A percentile compares a stretch with the other conserved stretches of the same genome.
Evolutionary conservation across 2,329 filamentous ascomycete species (phyloP).

Genomic region (Hypoxylon sp.): DNA sequence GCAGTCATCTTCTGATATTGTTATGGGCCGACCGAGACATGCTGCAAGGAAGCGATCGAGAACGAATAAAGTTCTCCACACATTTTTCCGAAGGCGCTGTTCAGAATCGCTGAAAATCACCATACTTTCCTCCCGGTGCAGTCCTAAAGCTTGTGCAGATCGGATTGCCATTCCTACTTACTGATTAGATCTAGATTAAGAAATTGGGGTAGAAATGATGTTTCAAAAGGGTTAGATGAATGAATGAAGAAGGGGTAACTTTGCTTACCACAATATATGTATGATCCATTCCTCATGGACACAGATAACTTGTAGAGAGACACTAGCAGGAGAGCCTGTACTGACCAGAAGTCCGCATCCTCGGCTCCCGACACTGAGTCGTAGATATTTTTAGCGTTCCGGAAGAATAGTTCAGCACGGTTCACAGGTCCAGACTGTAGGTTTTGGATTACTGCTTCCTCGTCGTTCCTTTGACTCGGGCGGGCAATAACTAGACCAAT

Average conservation of each 20-base stretch:
- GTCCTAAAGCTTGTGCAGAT: slow-evolving; percentile 72
- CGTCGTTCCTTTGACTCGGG: slow-evolving; percentile 64
- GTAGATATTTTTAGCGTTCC: slow-evolving; percentile 69
- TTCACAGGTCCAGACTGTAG: slow-evolving; percentile 65
- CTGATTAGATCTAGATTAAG: slow-evolving; percentile 28
- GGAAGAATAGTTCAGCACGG: slow-evolving; percentile 74
- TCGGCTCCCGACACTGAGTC: slow-evolving; percentile 67
- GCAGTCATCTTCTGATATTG: slow-evolving; percentile 75
- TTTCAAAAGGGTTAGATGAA: neutral
- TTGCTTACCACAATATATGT: slow-evolving; percentile 70
- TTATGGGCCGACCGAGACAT: slow-evolving; percentile 73
- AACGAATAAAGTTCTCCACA: slow-evolving; percentile 76
- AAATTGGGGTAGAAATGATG: neutral
- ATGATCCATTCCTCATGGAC: slow-evolving; percentile 74
- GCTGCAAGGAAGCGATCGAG: slow-evolving; percentile 75
- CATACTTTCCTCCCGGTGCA: slow-evolving; percentile 74
- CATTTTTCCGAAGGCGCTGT: slow-evolving; percentile 65
- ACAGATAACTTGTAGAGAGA: slow-evolving; percentile 74
- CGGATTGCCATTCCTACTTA: slow-evolving; percentile 72
- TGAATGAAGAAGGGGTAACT: neutral
- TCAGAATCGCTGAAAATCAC: slow-evolving; percentile 65
- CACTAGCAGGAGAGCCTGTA: slow-evolving; percentile 75
- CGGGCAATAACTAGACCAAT: slow-evolving; percentile 73
- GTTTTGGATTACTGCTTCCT: slow-evolving; percentile 66
- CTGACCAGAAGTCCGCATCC: slow-evolving; percentile 75